phyloP scores from a whole-genome alignment of 495 filamentous ascomycete genomes.

The Penicillium pulvis region DNA sequence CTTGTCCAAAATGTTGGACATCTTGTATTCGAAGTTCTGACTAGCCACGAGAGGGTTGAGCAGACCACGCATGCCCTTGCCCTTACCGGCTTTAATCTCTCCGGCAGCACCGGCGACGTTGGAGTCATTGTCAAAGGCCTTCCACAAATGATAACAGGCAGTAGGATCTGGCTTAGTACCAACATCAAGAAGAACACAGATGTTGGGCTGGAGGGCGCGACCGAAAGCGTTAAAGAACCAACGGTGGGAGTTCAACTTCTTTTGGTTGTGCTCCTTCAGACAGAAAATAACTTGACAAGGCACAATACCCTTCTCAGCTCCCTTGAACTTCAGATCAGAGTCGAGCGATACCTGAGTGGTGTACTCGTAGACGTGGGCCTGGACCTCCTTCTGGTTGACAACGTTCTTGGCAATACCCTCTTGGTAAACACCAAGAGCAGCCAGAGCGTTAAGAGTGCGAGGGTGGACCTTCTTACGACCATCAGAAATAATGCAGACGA shows the following conservation, averaged over 20 bases:
- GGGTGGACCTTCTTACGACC: conserved; percentile 93
- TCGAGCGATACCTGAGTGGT: conserved; percentile 97
- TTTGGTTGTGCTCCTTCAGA: conserved; percentile 95
- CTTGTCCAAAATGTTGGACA: conserved; percentile 99
- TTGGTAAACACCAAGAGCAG: conserved; percentile 98
- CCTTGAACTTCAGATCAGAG: conserved; percentile 95
- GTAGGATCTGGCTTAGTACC: conserved; percentile 86
- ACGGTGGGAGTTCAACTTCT: conserved; percentile 97
- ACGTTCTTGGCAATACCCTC: conserved; percentile 98
- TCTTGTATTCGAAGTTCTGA: conserved; percentile 99
- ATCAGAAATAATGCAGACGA: conserved; percentile 94
- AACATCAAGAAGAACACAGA: conserved; percentile 95
- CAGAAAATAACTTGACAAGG: conserved; percentile 99
- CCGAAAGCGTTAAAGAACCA: conserved; percentile 99
- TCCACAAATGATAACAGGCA: conserved; percentile 97
- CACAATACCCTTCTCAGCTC: conserved; percentile 98
- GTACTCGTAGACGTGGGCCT: conserved; percentile 96
- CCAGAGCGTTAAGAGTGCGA: conserved; percentile 90
- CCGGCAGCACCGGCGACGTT: conserved; percentile 95
- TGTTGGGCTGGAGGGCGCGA: conserved; percentile 86
- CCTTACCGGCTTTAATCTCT: conserved; percentile 96
- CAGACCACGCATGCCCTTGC: conserved; percentile 76
- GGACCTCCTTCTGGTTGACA: conserved; percentile 85
- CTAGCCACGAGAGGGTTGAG: conserved; percentile 94
- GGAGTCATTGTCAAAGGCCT: conserved; percentile 96